Conservation (phyloP, 305 asterid species). For the Ilex paraguariensis region DNA sequence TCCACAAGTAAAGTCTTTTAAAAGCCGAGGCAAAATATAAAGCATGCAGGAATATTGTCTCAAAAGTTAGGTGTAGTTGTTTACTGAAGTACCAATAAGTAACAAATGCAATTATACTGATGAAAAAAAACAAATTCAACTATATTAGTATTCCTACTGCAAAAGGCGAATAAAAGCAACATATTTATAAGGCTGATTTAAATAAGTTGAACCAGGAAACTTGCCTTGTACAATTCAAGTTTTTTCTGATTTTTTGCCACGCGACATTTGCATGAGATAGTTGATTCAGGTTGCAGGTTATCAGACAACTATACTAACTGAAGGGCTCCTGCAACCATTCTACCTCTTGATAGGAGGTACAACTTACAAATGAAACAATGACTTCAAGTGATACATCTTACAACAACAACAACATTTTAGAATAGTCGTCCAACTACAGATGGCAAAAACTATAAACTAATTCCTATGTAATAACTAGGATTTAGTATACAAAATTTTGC, state of each 20-base stretch:
- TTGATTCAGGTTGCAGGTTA: slow-evolving; percentile 28
- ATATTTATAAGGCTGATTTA: too few species aligned
- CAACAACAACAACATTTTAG: background rate
- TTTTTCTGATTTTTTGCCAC: slow-evolving; percentile 16
- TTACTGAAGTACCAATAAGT: too few species aligned
- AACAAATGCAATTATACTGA: too few species aligned
- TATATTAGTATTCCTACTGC: too few species aligned
- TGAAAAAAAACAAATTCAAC: too few species aligned
- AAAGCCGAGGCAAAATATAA: slow-evolving; percentile 1
- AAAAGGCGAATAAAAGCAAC: too few species aligned
- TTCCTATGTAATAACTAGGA: too few species aligned
- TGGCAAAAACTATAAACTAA: too few species aligned
- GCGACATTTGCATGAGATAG: slow-evolving; percentile 42
- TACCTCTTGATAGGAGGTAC: background rate
- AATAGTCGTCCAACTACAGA: background rate
- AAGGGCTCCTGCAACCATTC: too few species aligned
- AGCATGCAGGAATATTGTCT: background rate
- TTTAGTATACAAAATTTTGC: too few species aligned
- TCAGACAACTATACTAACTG: slow-evolving; percentile 39
- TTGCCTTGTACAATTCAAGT: slow-evolving; percentile 42
- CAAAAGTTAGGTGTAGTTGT: background rate
- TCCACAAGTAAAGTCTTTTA: background rate
- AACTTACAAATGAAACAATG: too few species aligned
- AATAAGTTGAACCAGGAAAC: slow-evolving; percentile 3
- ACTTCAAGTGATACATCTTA: too few species aligned